phyloP scores from a whole-genome alignment of 2,329 filamentous ascomycete genomes.

The Aspergillus piperis region DNA sequence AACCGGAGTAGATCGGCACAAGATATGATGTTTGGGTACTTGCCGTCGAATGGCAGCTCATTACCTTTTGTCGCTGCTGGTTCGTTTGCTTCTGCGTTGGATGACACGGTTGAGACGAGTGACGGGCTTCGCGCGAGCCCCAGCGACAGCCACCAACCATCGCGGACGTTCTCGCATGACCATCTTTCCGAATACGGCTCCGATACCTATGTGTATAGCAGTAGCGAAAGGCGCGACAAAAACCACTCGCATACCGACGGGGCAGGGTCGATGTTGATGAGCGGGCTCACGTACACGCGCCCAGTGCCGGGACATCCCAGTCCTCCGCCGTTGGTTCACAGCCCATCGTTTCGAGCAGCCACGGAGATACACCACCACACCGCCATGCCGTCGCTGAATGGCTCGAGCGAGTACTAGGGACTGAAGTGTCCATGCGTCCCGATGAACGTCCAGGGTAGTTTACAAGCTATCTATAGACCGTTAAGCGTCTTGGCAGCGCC shows the following conservation, averaged over 20 bases:
- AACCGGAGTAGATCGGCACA: conserved; percentile 27
- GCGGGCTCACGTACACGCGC: conserved; percentile 44
- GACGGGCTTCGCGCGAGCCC: conserved; percentile 22
- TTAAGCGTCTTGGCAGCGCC: neutral
- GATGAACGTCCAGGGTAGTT: neutral
- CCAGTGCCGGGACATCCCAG: conserved; percentile 19
- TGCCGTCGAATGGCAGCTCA: conserved; percentile 24
- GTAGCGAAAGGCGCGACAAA: conserved; percentile 32
- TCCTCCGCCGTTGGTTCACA: neutral
- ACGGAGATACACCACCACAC: conserved; percentile 15
- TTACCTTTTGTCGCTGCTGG: conserved; percentile 15
- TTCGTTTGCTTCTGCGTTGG: conserved; percentile 19
- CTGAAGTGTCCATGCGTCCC: neutral
- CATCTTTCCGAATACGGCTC: conserved; percentile 33
- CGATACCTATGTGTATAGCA: conserved; percentile 44
- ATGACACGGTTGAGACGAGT: conserved; percentile 21
- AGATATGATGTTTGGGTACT: conserved; percentile 34
- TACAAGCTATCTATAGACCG: neutral
- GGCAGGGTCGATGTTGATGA: conserved; percentile 39
- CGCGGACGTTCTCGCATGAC: conserved; percentile 25
- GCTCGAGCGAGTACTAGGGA: neutral
- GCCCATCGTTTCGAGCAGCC: conserved; percentile 18
- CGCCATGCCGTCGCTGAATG: neutral
- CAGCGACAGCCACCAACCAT: conserved; percentile 13
- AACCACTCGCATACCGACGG: conserved; percentile 27